Evolutionary conservation across 78 protist genomes (phyloP).

Genomic region (Dictyostelium intermedium): DNA sequence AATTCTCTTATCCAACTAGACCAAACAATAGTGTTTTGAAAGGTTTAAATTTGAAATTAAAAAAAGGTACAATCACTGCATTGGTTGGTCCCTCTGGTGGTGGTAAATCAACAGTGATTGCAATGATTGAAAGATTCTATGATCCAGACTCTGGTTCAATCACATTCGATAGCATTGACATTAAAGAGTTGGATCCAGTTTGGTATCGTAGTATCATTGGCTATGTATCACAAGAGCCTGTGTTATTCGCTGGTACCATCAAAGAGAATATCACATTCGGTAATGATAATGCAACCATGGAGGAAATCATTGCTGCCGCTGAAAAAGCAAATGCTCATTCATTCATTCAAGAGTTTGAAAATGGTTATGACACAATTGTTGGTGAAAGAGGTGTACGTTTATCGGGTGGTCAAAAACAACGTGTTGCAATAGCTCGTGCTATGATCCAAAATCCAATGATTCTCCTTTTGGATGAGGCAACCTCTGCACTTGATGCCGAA

Average conservation of each 20-base stretch:
- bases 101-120: conserved; percentile 90
- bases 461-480: conserved; percentile 96
- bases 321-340: conserved; percentile 92
- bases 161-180: conserved; percentile 85
- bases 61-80: conserved; percentile 87
- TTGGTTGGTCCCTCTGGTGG: conserved; percentile 94
- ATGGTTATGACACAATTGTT: conserved; percentile 83
- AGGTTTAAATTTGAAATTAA: conserved; percentile 26
- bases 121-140: conserved; percentile 88
- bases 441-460: conserved; percentile 87
- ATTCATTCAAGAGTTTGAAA: conserved; percentile 84
- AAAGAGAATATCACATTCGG: conserved; percentile 92
- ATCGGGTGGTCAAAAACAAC: conserved; percentile 91
- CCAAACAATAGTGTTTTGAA: conserved; percentile 5
- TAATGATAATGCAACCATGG: conserved; percentile 40
- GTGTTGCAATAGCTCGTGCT: conserved; percentile 90
- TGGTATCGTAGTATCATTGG: conserved; percentile 79
- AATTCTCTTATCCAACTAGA: conserved; percentile 88
- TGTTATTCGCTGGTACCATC: conserved; percentile 89
- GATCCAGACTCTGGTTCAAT: conserved; percentile 85
- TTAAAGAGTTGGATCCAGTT: conserved; percentile 50
- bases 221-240: conserved; percentile 90
- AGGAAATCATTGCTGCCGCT: conserved; percentile 83
- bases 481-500: conserved; percentile 93
- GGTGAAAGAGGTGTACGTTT: conserved; percentile 91